Conservation (phyloP, 1,284 basidiomycete genomes). For the Marasmius fiardii region DNA sequence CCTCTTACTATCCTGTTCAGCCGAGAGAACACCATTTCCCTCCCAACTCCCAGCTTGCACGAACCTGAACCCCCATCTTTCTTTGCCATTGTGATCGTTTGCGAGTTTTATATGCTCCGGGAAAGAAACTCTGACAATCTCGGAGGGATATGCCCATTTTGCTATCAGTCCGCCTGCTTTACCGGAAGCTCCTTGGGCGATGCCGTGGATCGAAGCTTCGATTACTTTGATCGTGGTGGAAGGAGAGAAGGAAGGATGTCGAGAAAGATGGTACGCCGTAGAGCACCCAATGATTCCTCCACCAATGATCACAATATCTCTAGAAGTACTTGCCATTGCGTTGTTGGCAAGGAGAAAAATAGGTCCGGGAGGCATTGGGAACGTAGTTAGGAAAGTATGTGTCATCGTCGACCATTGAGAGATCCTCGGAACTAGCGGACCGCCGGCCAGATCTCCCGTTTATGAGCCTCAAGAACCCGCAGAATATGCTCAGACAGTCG, state of each 20-base stretch:
- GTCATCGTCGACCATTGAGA: too few species aligned
- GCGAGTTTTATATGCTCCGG: slow-evolving; percentile 78
- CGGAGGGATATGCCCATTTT: slow-evolving; percentile 73
- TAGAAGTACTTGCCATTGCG: background rate
- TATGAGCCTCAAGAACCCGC: too few species aligned
- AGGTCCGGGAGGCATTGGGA: too few species aligned
- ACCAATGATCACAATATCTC: slow-evolving; percentile 39
- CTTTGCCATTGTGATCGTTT: slow-evolving; percentile 64
- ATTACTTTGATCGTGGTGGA: slow-evolving; percentile 58
- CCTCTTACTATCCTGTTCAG: slow-evolving; percentile 22
- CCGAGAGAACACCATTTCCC: slow-evolving; percentile 42
- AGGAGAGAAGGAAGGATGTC: slow-evolving; percentile 45
- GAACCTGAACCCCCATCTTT: slow-evolving; percentile 82
- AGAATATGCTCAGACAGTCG: too few species aligned
- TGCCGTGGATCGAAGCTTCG: slow-evolving; percentile 70
- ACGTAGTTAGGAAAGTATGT: too few species aligned
- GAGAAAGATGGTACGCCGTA: slow-evolving; percentile 79
- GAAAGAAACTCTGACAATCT: slow-evolving; percentile 79
- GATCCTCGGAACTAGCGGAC: too few species aligned
- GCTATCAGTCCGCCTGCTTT: slow-evolving; percentile 94
- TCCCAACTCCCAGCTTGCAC: slow-evolving; percentile 67
- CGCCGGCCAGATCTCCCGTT: too few species aligned
- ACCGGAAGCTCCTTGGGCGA: slow-evolving; percentile 78
- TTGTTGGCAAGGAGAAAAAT: background rate
- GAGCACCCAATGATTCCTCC: slow-evolving; percentile 79